Percentiles rank a stretch among this genome's conserved stretches.
Conservation (phyloP, 2,329 filamentous ascomycete species). For the Fusarium veterinarium region DNA sequence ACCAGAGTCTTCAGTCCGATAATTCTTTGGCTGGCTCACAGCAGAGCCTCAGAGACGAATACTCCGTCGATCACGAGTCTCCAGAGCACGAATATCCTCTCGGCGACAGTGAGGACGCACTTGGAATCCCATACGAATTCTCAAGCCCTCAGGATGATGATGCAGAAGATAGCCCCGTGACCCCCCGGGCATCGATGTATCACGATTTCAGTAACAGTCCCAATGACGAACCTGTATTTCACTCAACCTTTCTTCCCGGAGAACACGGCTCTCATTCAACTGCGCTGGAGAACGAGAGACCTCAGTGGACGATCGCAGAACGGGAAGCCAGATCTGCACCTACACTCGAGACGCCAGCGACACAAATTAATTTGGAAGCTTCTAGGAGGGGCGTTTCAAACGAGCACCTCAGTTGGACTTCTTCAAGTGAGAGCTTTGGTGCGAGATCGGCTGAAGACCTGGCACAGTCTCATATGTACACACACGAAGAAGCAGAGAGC, state of each 20-base stretch:
- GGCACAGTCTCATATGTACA: slow-evolving; percentile 76
- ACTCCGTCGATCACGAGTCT: slow-evolving; percentile 33
- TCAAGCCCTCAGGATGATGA: slow-evolving; percentile 52
- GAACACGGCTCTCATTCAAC: slow-evolving; percentile 33
- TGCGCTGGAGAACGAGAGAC: slow-evolving; percentile 30
- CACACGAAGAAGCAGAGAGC: slow-evolving; percentile 83
- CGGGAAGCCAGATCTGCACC: slow-evolving; percentile 35
- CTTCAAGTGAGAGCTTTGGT: slow-evolving; percentile 29
- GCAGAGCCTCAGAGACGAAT: slow-evolving; percentile 42
- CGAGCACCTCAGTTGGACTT: slow-evolving; percentile 22
- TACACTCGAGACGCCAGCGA: slow-evolving; percentile 32
- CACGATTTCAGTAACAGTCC: slow-evolving; percentile 48
- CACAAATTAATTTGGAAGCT: slow-evolving; percentile 23
- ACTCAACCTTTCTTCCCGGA: slow-evolving; percentile 40
- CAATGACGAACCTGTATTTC: slow-evolving; percentile 47
- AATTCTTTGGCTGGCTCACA: slow-evolving; percentile 40
- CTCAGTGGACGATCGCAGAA: slow-evolving; percentile 37
- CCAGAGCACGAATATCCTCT: slow-evolving; percentile 46
- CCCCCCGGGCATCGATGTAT: slow-evolving; percentile 65
- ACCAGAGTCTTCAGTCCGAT: slow-evolving; percentile 19
- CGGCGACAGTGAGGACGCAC: slow-evolving; percentile 65
- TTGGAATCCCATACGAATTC: slow-evolving; percentile 67
- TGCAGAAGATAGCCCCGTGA: slow-evolving; percentile 56
- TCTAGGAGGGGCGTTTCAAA: slow-evolving; percentile 10
- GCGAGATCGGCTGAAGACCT: slow-evolving; percentile 59